phyloP scores from a whole-genome alignment of 1,284 basidiomycete genomes.

The Cerrena zonata region DNA sequence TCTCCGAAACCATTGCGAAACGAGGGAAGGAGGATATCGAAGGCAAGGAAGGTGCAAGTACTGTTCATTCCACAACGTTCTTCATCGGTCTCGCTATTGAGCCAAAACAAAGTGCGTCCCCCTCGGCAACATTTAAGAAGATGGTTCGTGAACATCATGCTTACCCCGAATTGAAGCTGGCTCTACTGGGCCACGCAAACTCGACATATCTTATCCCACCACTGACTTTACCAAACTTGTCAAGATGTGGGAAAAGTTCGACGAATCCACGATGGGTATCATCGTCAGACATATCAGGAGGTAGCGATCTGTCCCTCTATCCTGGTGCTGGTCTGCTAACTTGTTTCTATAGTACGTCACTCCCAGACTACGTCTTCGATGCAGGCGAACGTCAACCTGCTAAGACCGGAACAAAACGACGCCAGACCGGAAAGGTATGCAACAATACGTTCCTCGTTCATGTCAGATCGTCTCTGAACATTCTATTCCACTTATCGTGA shows the following conservation, averaged over 20 bases:
- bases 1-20: conserved; percentile 65
- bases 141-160: conserved; percentile 13
- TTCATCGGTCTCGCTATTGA: conserved; percentile 94
- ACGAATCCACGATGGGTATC: conserved; percentile 90
- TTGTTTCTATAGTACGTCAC: conserved; percentile 43
- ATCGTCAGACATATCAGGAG: conserved; percentile 90
- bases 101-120: conserved; percentile 76
- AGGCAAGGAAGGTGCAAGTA: conserved; percentile 69
- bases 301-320: conserved; percentile 40
- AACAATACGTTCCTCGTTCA: neutral
- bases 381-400: conserved; percentile 69
- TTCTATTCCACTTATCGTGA: conserved; percentile 1
- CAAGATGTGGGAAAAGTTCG: conserved; percentile 94
- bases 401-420: conserved; percentile 57
- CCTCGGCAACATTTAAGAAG: conserved; percentile 12
- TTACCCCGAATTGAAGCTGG: conserved; percentile 45
- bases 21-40: conserved; percentile 79
- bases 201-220: conserved; percentile 96
- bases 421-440: conserved; percentile 73
- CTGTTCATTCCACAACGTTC: conserved; percentile 89
- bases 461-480: conserved; percentile 8
- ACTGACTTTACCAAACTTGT: conserved; percentile 93
- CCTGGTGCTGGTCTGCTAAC: conserved; percentile 12
- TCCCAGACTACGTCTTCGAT: conserved; percentile 83
- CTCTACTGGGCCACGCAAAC: conserved; percentile 64